Conservation (phyloP, 1,284 basidiomycete species). For the Tilletiopsis washingtonensis region DNA sequence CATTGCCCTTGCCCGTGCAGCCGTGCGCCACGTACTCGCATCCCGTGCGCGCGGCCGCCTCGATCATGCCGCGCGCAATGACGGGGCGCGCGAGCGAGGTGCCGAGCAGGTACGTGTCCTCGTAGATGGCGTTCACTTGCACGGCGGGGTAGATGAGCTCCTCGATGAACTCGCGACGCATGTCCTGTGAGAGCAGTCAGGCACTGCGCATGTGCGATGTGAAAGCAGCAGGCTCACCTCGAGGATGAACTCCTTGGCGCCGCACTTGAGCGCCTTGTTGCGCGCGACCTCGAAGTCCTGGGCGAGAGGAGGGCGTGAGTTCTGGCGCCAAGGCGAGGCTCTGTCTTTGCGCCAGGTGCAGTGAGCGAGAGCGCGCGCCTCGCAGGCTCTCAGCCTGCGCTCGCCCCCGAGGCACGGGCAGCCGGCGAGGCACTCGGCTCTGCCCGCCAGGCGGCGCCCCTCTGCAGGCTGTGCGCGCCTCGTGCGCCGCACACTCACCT, state of each 20-base stretch:
- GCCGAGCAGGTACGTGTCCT: conserved; percentile 96
- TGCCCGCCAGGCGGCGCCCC: too few species aligned
- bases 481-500: too few species aligned
- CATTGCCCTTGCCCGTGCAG: conserved; percentile 98
- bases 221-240: conserved; percentile 54
- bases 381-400: too few species aligned
- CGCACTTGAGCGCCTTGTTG: conserved; percentile 81
- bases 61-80: conserved; percentile 98
- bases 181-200: conserved; percentile 59
- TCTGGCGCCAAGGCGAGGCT: too few species aligned
- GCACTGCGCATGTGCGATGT: background rate
- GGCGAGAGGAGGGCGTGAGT: background rate
- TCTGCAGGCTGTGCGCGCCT: background rate
- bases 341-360: too few species aligned
- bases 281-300: conserved; percentile 91
- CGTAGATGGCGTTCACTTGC: conserved; percentile 98
- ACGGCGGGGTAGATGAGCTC: conserved; percentile 94
- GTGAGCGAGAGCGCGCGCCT: too few species aligned
- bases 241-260: conserved; percentile 90
- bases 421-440: background rate
- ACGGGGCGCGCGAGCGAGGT: conserved; percentile 96
- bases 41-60: conserved; percentile 70
- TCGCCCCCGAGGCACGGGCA: too few species aligned
- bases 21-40: conserved; percentile 80
- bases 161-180: conserved; percentile 89